Evolutionary conservation across 73 alveolate species (phyloP).

Genomic region (Uronychia setigera): DNA sequence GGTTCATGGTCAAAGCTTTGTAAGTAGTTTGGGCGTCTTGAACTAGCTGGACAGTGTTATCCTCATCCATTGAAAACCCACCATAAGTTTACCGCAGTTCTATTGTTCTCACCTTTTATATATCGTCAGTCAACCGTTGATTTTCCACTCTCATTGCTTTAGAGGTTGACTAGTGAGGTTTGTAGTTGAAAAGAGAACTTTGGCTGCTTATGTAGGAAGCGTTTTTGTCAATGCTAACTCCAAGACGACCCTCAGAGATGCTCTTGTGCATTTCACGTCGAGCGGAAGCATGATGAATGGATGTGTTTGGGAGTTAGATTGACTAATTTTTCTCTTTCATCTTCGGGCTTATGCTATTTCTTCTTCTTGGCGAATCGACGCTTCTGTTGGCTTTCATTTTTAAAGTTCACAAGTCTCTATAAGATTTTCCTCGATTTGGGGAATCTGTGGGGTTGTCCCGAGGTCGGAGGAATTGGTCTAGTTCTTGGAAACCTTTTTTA

Average conservation of each 20-base stretch:
- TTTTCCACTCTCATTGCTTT: background rate
- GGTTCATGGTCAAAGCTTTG: background rate
- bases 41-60: background rate
- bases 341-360: background rate
- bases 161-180: background rate
- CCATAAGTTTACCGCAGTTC: background rate
- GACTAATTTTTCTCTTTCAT: background rate
- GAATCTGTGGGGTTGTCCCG: background rate
- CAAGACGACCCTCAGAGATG: constrained; percentile 1
- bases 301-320: background rate
- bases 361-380: background rate
- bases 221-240: background rate
- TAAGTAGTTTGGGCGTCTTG: background rate
- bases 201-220: background rate
- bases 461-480: background rate
- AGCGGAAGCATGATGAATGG: background rate
- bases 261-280: background rate
- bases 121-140: background rate
- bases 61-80: background rate
- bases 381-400: background rate
- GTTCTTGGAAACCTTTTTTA: background rate
- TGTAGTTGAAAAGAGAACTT: background rate
- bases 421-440: background rate
- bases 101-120: background rate
- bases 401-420: background rate